A percentile compares a stretch with the other conserved stretches of the same genome.
Evolutionary conservation across 2,329 filamentous ascomycete genomes (phyloP).

Genomic region (Pezicula neosporulosa): DNA sequence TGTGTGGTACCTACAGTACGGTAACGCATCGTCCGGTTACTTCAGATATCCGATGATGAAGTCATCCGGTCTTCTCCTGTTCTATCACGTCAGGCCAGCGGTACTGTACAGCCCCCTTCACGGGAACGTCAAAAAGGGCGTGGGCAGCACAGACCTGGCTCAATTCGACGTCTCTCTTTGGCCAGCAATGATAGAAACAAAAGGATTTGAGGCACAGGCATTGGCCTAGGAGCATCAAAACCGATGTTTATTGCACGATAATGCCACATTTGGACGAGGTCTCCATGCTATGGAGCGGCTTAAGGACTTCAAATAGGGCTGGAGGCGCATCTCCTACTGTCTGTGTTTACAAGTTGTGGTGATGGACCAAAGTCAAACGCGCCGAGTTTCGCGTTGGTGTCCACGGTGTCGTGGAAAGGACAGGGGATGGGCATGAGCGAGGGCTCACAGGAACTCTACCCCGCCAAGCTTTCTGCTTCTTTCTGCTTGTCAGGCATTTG

Average conservation of each 20-base stretch:
- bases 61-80: not conserved
- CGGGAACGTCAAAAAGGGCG: not conserved
- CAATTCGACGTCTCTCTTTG: not conserved
- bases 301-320: conserved; percentile 6
- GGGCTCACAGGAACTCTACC: not conserved
- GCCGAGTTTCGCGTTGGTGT: conserved; percentile 21
- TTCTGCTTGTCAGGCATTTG: conserved; percentile 4
- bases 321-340: conserved; percentile 12
- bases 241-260: not conserved
- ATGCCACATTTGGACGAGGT: conserved; percentile 3
- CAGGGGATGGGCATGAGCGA: conserved; percentile 14
- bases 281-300: not conserved
- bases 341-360: conserved; percentile 14
- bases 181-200: not conserved
- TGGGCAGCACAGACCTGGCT: not conserved
- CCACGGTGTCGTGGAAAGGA: conserved; percentile 14
- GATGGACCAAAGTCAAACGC: conserved; percentile 20
- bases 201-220: not conserved
- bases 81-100: not conserved
- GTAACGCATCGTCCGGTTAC: no score
- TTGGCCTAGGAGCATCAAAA: not conserved
- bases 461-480: conserved; percentile 11
- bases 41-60: not conserved
- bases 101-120: not conserved
- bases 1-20: no score